Conservation (phyloP, 2,329 filamentous ascomycete genomes). For the Trichoderma sp. region DNA sequence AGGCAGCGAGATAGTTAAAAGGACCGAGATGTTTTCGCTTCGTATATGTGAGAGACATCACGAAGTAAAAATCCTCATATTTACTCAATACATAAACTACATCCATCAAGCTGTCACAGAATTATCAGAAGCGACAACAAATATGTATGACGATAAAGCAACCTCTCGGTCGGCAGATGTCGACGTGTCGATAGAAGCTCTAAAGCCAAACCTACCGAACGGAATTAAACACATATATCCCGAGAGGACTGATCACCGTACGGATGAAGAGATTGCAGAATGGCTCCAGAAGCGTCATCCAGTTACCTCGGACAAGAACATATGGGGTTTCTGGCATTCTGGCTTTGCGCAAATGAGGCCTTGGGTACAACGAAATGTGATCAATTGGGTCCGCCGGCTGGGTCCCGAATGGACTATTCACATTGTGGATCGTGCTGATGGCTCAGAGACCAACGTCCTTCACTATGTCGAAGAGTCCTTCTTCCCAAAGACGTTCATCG, state of each 20-base stretch:
- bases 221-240: not conserved
- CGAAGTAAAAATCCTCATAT: not conserved
- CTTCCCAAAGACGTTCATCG: slow-evolving; percentile 41
- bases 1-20: not conserved
- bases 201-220: not conserved
- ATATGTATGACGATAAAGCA: not conserved
- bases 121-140: not conserved
- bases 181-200: not conserved
- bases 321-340: slow-evolving; percentile 44
- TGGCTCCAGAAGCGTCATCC: slow-evolving; percentile 30
- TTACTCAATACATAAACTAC: not conserved
- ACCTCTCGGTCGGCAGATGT: not conserved
- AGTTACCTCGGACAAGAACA: slow-evolving; percentile 38
- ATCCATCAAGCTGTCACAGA: not conserved
- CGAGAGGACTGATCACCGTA: slow-evolving; percentile 28
- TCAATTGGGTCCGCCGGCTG: slow-evolving; percentile 37
- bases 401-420: slow-evolving; percentile 39
- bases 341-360: slow-evolving; percentile 33
- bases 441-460: slow-evolving; percentile 35
- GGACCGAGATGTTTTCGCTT: not conserved
- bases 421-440: slow-evolving; percentile 37
- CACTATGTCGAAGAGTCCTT: slow-evolving; percentile 35
- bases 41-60: not conserved
- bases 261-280: slow-evolving; percentile 32
- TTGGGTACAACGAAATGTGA: slow-evolving; percentile 37